Percentiles rank a stretch among this genome's conserved stretches.
Evolutionary conservation across 176 grass and related monocot species (phyloP).

Genomic region (Dendrocalamus sinicus): DNA sequence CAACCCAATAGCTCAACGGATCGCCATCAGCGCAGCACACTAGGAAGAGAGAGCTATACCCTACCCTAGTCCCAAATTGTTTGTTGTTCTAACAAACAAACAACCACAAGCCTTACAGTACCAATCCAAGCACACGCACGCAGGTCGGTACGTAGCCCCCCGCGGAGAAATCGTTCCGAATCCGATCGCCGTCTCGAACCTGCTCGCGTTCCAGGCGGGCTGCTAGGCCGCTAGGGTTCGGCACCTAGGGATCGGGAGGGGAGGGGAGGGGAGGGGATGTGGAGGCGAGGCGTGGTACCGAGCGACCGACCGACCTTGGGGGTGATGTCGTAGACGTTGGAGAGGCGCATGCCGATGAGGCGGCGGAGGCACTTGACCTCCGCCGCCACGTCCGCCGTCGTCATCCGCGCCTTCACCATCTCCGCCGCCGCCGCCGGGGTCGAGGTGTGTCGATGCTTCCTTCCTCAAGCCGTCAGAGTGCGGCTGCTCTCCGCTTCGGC

Average conservation of each 20-base stretch:
- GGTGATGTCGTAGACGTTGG: conserved; percentile 97
- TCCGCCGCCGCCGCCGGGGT: conserved; percentile 22
- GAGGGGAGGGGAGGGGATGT: neutral
- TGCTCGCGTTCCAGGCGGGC: neutral
- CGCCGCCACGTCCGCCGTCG: conserved; percentile 94
- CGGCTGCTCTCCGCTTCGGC: too few relatives aligned
- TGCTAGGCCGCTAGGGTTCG: neutral
- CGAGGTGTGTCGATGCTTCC: conserved; percentile 13
- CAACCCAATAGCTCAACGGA: neutral
- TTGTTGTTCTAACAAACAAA: neutral
- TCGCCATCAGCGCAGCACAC: neutral
- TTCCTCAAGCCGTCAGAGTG: neutral
- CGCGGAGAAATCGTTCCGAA: neutral
- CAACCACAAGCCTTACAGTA: neutral
- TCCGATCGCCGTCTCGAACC: neutral
- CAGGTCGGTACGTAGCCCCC: neutral
- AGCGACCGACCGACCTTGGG: conserved; percentile 57
- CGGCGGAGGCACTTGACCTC: conserved; percentile 98
- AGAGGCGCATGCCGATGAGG: conserved; percentile 97
- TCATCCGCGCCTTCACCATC: conserved; percentile 99
- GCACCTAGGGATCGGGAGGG: conserved; percentile 5
- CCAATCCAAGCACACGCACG: neutral
- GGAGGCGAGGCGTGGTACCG: neutral
- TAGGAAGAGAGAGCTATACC: neutral
- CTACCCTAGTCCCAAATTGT: neutral